Conservation (phyloP, 176 grass and related monocot species). For the Bolboschoenus planiculmis region DNA sequence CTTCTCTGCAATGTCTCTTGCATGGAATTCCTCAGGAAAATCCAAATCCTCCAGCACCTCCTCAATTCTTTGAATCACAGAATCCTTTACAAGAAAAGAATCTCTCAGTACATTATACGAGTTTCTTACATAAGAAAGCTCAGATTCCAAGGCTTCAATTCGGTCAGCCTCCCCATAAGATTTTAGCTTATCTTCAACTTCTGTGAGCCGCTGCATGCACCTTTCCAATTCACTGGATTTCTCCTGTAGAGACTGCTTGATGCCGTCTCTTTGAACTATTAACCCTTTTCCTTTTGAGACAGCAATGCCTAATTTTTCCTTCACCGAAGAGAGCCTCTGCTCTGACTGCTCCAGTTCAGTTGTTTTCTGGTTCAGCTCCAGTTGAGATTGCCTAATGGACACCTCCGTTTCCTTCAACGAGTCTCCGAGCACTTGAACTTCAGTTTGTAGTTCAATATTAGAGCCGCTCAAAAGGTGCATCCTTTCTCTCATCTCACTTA, state of each 20-base stretch:
- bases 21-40: conserved; percentile 88
- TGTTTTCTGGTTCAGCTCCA: conserved; percentile 52
- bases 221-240: conserved; percentile 73
- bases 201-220: conserved; percentile 57
- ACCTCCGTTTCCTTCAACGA: conserved; percentile 45
- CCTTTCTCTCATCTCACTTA: conserved; percentile 42
- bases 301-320: conserved; percentile 90
- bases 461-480: conserved; percentile 48
- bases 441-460: conserved; percentile 67
- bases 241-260: conserved; percentile 84
- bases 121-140: conserved; percentile 89
- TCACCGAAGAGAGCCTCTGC: conserved; percentile 76
- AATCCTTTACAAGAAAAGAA: conserved; percentile 93
- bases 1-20: conserved; percentile 84
- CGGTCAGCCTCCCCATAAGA: conserved; percentile 77
- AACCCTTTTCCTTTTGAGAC: conserved; percentile 94
- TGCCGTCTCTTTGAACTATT: conserved; percentile 81
- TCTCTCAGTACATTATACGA: conserved; percentile 92
- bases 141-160: conserved; percentile 97
- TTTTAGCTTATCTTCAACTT: conserved; percentile 74
- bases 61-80: conserved; percentile 94
- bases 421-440: conserved; percentile 59
- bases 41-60: conserved; percentile 96
- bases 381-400: conserved; percentile 35
- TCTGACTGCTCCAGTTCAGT: conserved; percentile 75